Percentiles rank a stretch among this genome's conserved stretches.
Conservation (phyloP, 768 basidiomycete species). For the Naematelia aurantialba region DNA sequence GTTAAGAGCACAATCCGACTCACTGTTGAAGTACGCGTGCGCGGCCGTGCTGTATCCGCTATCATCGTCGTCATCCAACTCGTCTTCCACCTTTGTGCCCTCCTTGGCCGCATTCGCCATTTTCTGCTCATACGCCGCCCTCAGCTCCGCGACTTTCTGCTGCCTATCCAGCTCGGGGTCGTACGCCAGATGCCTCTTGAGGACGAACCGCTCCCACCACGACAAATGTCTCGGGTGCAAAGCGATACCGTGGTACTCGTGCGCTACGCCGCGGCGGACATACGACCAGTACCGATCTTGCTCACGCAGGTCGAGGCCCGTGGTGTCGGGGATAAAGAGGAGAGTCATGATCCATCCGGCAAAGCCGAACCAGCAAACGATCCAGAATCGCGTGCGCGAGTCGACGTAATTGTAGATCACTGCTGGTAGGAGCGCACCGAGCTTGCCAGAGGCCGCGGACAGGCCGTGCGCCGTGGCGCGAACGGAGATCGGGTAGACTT, state of each 20-base stretch:
- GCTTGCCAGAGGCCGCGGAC: slow-evolving; percentile 51
- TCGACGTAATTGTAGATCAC: slow-evolving; percentile 52
- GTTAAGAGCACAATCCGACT: slow-evolving; percentile 13
- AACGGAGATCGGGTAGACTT: slow-evolving; percentile 53
- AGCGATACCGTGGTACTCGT: slow-evolving; percentile 52
- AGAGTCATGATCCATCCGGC: slow-evolving; percentile 37
- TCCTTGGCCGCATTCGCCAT: slow-evolving; percentile 31
- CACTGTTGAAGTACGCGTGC: slow-evolving; percentile 31
- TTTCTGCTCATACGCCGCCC: slow-evolving; percentile 43
- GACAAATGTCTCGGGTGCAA: slow-evolving; percentile 52
- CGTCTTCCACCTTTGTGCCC: slow-evolving; percentile 47
- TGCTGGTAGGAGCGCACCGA: slow-evolving; percentile 52
- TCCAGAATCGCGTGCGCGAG: slow-evolving; percentile 47
- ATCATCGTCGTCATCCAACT: slow-evolving; percentile 49
- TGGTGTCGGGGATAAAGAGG: slow-evolving; percentile 51
- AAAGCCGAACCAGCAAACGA: slow-evolving; percentile 52
- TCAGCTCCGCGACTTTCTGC: slow-evolving; percentile 49
- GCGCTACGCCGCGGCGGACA: slow-evolving; percentile 47
- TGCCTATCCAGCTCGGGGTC: slow-evolving; percentile 50
- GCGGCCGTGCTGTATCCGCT: slow-evolving; percentile 32
- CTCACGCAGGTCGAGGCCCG: slow-evolving; percentile 53
- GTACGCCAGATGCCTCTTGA: slow-evolving; percentile 50
- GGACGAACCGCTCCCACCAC: slow-evolving; percentile 46
- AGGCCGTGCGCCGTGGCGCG: slow-evolving; percentile 53
- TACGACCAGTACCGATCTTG: slow-evolving; percentile 52